Conservation (phyloP, 257 asterid genomes). For the Rubia yunnanensis region DNA sequence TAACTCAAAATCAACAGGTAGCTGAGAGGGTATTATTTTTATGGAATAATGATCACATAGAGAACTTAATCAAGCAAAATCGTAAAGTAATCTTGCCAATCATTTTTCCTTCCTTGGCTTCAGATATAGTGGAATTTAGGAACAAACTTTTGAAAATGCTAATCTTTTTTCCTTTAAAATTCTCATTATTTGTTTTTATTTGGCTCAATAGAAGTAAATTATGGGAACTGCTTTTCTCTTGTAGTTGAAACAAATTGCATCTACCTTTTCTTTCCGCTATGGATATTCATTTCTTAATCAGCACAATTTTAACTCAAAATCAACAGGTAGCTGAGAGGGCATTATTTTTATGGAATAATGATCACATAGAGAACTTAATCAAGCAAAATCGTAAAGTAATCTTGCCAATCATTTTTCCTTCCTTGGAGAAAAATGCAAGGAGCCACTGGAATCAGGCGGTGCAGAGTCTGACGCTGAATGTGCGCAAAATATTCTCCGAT, state of each 20-base stretch:
- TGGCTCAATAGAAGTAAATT: neutral
- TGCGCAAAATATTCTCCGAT: conserved; percentile 79
- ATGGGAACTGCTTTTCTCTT: neutral
- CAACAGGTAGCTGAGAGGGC: conserved; percentile 91
- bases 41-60: conserved; percentile 90
- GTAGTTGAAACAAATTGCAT: neutral
- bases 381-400: conserved; percentile 74
- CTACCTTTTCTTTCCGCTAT: neutral
- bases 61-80: conserved; percentile 77
- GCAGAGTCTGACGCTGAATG: conserved; percentile 70
- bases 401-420: conserved; percentile 67
- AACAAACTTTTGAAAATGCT: neutral
- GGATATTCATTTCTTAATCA: conserved; percentile 6
- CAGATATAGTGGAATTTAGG: neutral
- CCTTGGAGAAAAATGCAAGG: conserved; percentile 66
- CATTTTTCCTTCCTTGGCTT: conserved; percentile 34
- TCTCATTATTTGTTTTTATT: neutral
- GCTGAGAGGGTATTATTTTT: conserved; percentile 88
- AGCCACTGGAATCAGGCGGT: conserved; percentile 92
- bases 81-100: conserved; percentile 69
- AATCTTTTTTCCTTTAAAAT: neutral
- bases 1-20: conserved; percentile 40
- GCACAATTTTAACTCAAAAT: conserved; percentile 15
- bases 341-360: conserved; percentile 85
- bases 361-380: conserved; percentile 74